phyloP scores from a whole-genome alignment of 2,329 filamentous ascomycete genomes.

The Alternaria angustiovoidea region DNA sequence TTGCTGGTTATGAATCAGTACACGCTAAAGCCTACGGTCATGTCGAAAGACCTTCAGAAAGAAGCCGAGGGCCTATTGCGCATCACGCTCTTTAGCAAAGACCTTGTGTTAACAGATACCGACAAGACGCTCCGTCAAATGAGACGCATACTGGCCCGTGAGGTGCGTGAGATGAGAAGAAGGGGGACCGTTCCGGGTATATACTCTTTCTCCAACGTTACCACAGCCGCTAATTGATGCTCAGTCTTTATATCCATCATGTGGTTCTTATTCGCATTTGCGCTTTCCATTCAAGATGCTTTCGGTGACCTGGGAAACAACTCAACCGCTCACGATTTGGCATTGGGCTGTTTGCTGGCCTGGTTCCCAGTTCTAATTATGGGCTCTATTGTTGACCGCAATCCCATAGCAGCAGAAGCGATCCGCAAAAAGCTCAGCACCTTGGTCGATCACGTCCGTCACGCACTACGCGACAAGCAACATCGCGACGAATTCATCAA shows the following conservation, averaged over 20 bases:
- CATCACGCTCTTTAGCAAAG: slow-evolving; percentile 53
- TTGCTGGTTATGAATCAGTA: slow-evolving; percentile 58
- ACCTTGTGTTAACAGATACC: slow-evolving; percentile 42
- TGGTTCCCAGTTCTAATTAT: slow-evolving; percentile 59
- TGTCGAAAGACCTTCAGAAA: slow-evolving; percentile 24
- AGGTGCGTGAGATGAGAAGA: slow-evolving; percentile 52
- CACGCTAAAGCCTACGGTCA: slow-evolving; percentile 44
- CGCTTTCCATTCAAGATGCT: slow-evolving; percentile 48
- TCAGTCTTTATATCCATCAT: slow-evolving; percentile 52
- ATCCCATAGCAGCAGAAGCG: slow-evolving; percentile 54
- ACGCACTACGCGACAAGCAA: slow-evolving; percentile 39
- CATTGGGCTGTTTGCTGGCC: slow-evolving; percentile 54
- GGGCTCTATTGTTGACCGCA: slow-evolving; percentile 57
- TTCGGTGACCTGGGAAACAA: slow-evolving; percentile 51
- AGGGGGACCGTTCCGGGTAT: slow-evolving; percentile 51
- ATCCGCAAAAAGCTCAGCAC: slow-evolving; percentile 52
- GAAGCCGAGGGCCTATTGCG: slow-evolving; percentile 52
- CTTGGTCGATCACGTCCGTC: slow-evolving; percentile 50
- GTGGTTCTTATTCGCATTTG: slow-evolving; percentile 55
- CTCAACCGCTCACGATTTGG: slow-evolving; percentile 55
- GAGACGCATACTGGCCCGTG: slow-evolving; percentile 49
- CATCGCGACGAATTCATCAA: slow-evolving; percentile 41
- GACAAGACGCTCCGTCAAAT: slow-evolving; percentile 42
- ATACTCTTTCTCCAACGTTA: not conserved
- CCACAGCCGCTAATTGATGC: not conserved